A percentile compares a stretch with the other conserved stretches of the same genome.
These are phyloP conservation scores for Dimocarpus longan DNA, from an alignment of 345 rosid genomes.

Conservation along the genomic window DNA sequence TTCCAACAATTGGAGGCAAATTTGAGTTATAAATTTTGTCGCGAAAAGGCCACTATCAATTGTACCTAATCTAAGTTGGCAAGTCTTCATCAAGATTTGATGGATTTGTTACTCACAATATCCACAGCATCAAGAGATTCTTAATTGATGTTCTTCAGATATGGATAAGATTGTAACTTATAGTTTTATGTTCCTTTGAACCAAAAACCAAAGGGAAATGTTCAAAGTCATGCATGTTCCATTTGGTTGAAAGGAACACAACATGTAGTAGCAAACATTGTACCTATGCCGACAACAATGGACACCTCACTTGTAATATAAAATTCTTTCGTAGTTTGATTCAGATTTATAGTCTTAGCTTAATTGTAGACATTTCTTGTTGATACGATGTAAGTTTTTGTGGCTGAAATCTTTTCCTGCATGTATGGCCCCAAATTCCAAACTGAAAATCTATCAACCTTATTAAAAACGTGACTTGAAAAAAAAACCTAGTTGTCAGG, in stretches of 20 bases:
- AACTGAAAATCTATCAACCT: not conserved
- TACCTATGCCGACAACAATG: not conserved
- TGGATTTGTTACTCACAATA: slow-evolving; percentile 12
- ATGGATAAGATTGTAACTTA: not conserved
- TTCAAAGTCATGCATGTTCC: not conserved
- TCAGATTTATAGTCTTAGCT: not conserved
- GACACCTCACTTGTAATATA: not conserved
- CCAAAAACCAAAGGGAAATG: not conserved
- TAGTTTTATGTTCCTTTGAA: not conserved
- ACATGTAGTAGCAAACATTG: not conserved
- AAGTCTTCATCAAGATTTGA: not conserved
- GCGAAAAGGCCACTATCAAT: slow-evolving; percentile 23
- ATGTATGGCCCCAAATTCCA: not conserved
- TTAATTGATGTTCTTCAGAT: not conserved
- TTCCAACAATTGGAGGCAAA: slow-evolving; percentile 56
- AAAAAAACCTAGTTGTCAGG: too few species aligned
- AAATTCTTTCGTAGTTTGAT: not conserved
- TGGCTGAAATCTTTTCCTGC: not conserved
- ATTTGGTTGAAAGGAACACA: not conserved
- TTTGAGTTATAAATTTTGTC: slow-evolving; percentile 54
- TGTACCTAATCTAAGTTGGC: not conserved
- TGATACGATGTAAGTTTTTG: not conserved
- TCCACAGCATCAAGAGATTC: not conserved
- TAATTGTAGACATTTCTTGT: not conserved
- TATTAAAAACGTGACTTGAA: too few species aligned